Base-by-base conservation (phyloP, 129 eudicot species). In the Chrysanthemum seticuspe region DNA sequence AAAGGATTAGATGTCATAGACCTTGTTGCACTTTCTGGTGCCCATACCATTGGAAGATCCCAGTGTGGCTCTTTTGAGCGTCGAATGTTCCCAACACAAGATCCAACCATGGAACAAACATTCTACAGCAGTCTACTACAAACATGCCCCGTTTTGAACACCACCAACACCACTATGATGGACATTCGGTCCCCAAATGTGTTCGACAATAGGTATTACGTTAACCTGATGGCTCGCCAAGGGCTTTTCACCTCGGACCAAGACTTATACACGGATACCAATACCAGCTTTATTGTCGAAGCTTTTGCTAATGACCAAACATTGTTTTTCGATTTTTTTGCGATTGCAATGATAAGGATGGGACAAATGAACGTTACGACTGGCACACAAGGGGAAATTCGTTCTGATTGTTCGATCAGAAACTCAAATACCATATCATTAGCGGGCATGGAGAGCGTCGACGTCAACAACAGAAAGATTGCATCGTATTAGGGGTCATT, bases 171-270 rank as follows among this genome's bases (percentile, higher is more conserved):
- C 15, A 78, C 83, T 9, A 64, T 72, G 31, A 48, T 80, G 75
- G 96, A 90, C 77, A 73, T 81, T 18, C 85, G 84, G 1, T 54
- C 91, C 10, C 95, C 97, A 0, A 75, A 90, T 55, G 21, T 50
- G 31, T 90, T 90, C 23, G 97, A 91, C 64, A 91, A 87, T 63
- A 83, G 74, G 59, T 91, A 91, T 67, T 91, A 81, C 51, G 86
- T 85, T 13, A 83, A 83, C 60, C 83, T 91, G 18, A 80, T 87
- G 86, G 82, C 83, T 16, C 82, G 85, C 2, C 89, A 85, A 51
- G 97, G 94, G 7, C 85, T 87, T 2, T 83, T 87, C 75, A 83
- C 87, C 9, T 85, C 94, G 3, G 96, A 90, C 72, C 89, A 87
- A 59, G 89, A 81, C 62, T 76, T 90, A 79, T 85, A 55, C 76